Evolutionary conservation across 73 alveolate genomes (phyloP).

Genomic region (Symbiodinium pilosum): DNA sequence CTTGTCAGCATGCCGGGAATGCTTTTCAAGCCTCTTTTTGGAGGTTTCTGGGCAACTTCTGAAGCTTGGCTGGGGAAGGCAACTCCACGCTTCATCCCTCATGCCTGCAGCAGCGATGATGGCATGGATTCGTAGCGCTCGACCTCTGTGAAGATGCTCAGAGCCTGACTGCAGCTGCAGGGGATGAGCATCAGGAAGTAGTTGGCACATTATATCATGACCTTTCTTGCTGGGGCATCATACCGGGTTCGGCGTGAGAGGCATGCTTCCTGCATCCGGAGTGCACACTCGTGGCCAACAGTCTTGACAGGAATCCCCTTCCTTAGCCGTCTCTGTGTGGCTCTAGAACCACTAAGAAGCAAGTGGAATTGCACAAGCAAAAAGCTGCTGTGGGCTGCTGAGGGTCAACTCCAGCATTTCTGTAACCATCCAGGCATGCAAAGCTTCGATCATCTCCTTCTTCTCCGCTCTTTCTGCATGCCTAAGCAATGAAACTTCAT

Average conservation of each 20-base stretch:
- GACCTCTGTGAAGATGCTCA: slow-evolving; percentile 83
- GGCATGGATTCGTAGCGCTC: slow-evolving; percentile 31
- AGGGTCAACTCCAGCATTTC: neutral
- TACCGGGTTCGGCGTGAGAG: no score
- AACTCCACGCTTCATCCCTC: no score
- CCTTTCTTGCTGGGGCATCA: neutral
- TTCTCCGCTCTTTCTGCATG: neutral
- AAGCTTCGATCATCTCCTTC: neutral
- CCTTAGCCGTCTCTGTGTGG: neutral
- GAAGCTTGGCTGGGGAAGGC: no score
- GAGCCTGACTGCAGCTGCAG: neutral
- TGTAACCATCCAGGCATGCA: neutral
- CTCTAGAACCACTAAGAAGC: no score
- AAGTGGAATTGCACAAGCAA: neutral
- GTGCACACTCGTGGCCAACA: neutral
- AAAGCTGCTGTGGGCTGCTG: neutral
- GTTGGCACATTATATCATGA: neutral
- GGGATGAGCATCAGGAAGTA: neutral
- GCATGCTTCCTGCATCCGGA: neutral
- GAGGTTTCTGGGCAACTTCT: no score
- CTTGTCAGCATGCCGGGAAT: no score
- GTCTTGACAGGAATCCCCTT: slow-evolving; percentile 8
- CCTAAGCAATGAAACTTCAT: neutral
- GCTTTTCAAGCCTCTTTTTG: no score
- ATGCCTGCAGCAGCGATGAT: neutral